Evolutionary conservation across 805 yeast species (phyloP), one percentile per base, ranked within the genome.

Genomic region (Hanseniaspora clermontiae): DNA sequence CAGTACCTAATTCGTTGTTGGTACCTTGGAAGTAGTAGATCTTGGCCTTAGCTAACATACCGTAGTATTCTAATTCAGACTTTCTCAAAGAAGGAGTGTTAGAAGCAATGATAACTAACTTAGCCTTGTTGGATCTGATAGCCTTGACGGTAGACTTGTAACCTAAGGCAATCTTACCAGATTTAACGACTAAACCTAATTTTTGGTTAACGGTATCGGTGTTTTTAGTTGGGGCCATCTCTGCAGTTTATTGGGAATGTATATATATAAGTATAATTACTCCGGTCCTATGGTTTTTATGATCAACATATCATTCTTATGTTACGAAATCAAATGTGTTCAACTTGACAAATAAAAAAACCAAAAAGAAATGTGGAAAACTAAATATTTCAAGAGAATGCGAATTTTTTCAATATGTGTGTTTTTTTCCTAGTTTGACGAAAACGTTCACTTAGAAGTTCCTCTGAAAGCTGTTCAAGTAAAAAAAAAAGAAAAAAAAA

Each of bases 41-140:
- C 72, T 81, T 82, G 75, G 96, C 87, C 87, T 90, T 91, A 75
- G 97, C 86, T 76, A 93, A 85, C 98, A 93, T 91, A 73, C 97
- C 97, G 88, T 93, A 93, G 85, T 93, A 93, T 83, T 93, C 98
- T 77, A 93, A 84, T 84, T 93, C 99, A 68, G 97, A 88, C 82
- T 93, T 91, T 85, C 97, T 91, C 77, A 93, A 86, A 71, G 91
- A 95, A 80, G 98, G 98, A 72, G 97, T 93, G 93, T 93, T 93
- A 75, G 95, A 93, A 71, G 99, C 96, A 72, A 93, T 83, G 80
- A 93, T 85, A 74, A 93, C 80, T 77, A 93, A 84, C 87, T 93
- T 93, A 69, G 98, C 95, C 84, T 91, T 91, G 74, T 96, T 97
- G 76, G 87, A 87, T 82, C 99, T 90, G 75, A 93, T 82, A 69